phyloP scores from a whole-genome alignment of 1,284 basidiomycete species.

The Austroboletus niveus region DNA sequence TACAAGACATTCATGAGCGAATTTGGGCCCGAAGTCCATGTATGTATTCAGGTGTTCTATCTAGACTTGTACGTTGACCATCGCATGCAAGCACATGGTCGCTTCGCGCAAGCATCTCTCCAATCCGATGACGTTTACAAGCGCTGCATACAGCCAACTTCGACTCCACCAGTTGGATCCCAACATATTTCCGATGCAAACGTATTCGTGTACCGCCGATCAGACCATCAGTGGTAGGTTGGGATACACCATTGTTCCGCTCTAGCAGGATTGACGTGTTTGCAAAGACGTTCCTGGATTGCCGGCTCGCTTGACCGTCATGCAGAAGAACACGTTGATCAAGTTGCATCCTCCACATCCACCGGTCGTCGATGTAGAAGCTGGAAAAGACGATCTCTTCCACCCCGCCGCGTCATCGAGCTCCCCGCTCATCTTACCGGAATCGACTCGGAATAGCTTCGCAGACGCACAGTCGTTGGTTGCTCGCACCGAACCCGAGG shows the following conservation, averaged over 20 bases:
- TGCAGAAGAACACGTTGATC: conserved; percentile 36
- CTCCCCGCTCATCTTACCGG: conserved; percentile 35
- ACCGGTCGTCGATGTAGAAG: conserved; percentile 36
- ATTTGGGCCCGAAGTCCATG: conserved; percentile 60
- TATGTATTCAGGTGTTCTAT: conserved; percentile 31
- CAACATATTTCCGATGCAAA: conserved; percentile 72
- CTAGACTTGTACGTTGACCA: background rate
- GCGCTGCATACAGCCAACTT: conserved; percentile 70
- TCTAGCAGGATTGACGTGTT: background rate
- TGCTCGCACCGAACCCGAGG: conserved; percentile 11
- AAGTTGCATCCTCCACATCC: conserved; percentile 47
- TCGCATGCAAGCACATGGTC: conserved; percentile 58
- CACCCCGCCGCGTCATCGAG: conserved; percentile 39
- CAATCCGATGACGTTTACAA: conserved; percentile 75
- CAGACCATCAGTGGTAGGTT: conserved; percentile 44
- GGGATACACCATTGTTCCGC: background rate
- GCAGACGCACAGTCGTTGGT: conserved; percentile 32
- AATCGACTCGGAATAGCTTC: conserved; percentile 37
- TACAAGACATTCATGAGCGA: conserved; percentile 74
- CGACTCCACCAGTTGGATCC: conserved; percentile 72
- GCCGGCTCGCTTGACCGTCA: conserved; percentile 43
- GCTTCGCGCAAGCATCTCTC: conserved; percentile 58
- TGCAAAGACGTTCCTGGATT: conserved; percentile 46
- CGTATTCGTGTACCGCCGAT: conserved; percentile 44
- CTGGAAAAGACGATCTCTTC: conserved; percentile 46